phyloP scores from a whole-genome alignment of 371 early-diverging fungal genomes.

The Lichtheimia ornata region DNA sequence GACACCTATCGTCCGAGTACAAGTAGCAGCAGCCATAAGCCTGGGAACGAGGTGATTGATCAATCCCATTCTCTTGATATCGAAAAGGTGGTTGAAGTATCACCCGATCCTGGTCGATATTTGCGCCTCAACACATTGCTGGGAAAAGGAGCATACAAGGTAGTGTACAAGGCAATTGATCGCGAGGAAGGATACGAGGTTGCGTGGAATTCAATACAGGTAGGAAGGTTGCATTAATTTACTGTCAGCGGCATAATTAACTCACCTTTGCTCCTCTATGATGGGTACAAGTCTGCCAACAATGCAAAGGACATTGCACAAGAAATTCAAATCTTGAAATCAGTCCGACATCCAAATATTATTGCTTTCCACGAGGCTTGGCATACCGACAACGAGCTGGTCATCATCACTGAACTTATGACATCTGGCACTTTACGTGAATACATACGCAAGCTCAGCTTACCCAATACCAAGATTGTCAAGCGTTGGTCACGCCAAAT shows the following conservation, averaged over 20 bases:
- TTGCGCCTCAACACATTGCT: slow-evolving; percentile 43
- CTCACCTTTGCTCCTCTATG: too few relatives aligned
- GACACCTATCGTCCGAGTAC: too few relatives aligned
- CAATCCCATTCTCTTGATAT: slow-evolving; percentile 41
- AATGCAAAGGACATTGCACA: slow-evolving; percentile 58
- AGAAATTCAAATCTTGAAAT: slow-evolving; percentile 73
- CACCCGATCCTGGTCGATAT: slow-evolving; percentile 44
- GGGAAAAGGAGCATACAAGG: slow-evolving; percentile 74
- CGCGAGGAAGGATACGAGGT: slow-evolving; percentile 83
- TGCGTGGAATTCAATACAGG: slow-evolving; percentile 75
- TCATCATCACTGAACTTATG: slow-evolving; percentile 87
- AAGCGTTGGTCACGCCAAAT: slow-evolving; percentile 75
- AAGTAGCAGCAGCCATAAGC: neutral
- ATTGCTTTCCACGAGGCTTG: slow-evolving; percentile 76
- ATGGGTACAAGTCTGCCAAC: slow-evolving; percentile 47
- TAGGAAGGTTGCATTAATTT: slow-evolving; percentile 6
- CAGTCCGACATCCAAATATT: slow-evolving; percentile 75
- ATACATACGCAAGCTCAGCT: slow-evolving; percentile 58
- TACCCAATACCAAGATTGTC: slow-evolving; percentile 65
- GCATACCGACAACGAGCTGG: slow-evolving; percentile 60
- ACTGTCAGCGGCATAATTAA: slow-evolving; percentile 31
- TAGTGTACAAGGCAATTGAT: slow-evolving; percentile 82
- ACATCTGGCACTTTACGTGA: slow-evolving; percentile 73
- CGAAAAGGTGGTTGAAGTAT: slow-evolving; percentile 48
- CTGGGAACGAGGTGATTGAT: slow-evolving; percentile 40